phyloP scores from a whole-genome alignment of 805 yeast genomes.

The Cephaloascus albidus region DNA sequence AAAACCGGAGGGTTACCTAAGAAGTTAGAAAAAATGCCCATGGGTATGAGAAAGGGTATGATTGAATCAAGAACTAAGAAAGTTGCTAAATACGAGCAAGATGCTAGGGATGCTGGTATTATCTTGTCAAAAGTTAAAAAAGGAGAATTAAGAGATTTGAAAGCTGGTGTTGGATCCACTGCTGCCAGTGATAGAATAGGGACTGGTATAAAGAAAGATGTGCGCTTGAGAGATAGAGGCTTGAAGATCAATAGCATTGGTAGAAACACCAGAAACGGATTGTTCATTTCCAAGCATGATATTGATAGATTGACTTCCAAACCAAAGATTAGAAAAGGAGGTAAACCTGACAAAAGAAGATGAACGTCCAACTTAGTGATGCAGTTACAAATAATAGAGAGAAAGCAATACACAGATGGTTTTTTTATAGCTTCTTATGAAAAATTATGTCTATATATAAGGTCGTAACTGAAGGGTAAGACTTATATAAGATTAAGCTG shows the following conservation, averaged over 20 bases:
- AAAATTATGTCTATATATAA: too few relatives aligned
- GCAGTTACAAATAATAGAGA: too few relatives aligned
- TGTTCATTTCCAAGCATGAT: conserved; percentile 59
- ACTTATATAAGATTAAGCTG: too few relatives aligned
- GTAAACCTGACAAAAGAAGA: too few relatives aligned
- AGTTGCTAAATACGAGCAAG: conserved; percentile 51
- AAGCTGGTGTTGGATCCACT: conserved; percentile 46
- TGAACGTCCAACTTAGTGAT: too few relatives aligned
- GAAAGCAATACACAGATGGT: too few relatives aligned
- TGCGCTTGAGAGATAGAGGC: conserved; percentile 59
- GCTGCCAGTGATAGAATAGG: conserved; percentile 44
- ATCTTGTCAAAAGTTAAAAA: conserved; percentile 64
- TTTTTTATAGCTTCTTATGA: too few relatives aligned
- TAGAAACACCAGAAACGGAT: conserved; percentile 67
- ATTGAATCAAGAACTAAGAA: conserved; percentile 43
- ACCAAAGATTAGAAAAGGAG: not conserved
- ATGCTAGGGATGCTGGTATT: conserved; percentile 87
- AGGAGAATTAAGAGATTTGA: conserved; percentile 53
- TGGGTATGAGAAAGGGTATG: conserved; percentile 83
- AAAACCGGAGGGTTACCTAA: conserved; percentile 30
- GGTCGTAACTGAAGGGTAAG: too few relatives aligned
- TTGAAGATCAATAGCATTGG: conserved; percentile 72
- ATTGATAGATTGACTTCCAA: conserved; percentile 28
- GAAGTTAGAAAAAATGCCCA: conserved; percentile 74
- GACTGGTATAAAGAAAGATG: conserved; percentile 24